These are phyloP conservation scores for Rubia occidens DNA, from an alignment of 305 asterid species.

Conservation along the genomic window DNA sequence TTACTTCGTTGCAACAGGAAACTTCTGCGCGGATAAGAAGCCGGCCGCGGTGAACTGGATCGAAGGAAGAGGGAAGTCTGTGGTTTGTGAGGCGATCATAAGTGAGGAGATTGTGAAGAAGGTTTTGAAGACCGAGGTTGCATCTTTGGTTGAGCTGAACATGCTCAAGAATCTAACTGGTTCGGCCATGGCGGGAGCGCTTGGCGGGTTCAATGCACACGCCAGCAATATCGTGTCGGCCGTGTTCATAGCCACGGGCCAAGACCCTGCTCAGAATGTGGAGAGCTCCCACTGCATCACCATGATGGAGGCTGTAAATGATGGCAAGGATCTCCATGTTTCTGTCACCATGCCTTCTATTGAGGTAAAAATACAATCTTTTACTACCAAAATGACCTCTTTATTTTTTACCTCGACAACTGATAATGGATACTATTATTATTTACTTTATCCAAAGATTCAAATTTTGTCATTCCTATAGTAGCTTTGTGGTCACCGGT, in stretches of 20 bases:
- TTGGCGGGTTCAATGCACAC: conserved; percentile 52
- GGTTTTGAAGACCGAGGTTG: conserved; percentile 42
- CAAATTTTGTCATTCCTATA: neutral
- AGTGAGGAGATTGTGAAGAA: conserved; percentile 38
- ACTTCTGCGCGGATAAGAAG: conserved; percentile 45
- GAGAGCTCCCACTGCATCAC: conserved; percentile 51
- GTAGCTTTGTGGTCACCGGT: conserved; percentile 5
- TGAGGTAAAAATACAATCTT: conserved; percentile 29
- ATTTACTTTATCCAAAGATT: no score
- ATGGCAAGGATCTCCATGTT: conserved; percentile 45
- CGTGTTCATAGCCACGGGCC: conserved; percentile 43
- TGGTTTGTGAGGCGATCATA: conserved; percentile 45
- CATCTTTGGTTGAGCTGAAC: conserved; percentile 40
- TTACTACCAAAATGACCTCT: neutral
- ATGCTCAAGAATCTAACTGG: conserved; percentile 44
- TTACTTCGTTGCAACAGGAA: conserved; percentile 20
- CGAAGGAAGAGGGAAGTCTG: conserved; percentile 48
- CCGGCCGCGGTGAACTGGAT: conserved; percentile 54
- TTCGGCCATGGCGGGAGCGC: conserved; percentile 48
- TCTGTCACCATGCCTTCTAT: conserved; percentile 52
- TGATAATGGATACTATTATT: no score
- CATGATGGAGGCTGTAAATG: conserved; percentile 45
- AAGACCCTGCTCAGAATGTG: conserved; percentile 50
- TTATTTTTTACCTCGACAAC: neutral
- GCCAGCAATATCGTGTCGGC: conserved; percentile 48